A percentile compares a stretch with the other conserved stretches of the same genome.
These are phyloP conservation scores for Heliamphora exappendiculata DNA, from an alignment of 148 eudicot genomes.

Conservation along the genomic window DNA sequence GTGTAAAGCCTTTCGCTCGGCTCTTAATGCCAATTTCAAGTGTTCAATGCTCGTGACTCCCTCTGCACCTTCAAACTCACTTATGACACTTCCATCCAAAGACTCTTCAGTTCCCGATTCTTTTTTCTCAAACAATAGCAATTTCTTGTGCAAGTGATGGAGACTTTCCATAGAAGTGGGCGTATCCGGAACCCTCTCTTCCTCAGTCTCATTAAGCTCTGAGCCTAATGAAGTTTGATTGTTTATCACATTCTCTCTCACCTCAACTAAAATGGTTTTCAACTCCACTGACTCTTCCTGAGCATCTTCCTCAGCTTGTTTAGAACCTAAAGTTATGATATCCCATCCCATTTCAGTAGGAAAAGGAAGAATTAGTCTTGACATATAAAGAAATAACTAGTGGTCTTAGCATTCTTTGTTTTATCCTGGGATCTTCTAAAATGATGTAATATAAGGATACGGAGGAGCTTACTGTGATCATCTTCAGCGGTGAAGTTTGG, in stretches of 20 bases:
- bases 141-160: conserved; percentile 41
- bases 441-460: no score
- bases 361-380: no score
- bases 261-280: conserved; percentile 20
- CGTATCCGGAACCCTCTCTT: conserved; percentile 63
- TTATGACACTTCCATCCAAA: conserved; percentile 51
- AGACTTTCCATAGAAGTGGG: conserved; percentile 53
- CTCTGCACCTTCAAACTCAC: conserved; percentile 52
- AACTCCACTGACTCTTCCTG: conserved; percentile 30
- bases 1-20: conserved; percentile 60
- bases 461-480: conserved; percentile 25
- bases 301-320: conserved; percentile 25
- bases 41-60: conserved; percentile 35
- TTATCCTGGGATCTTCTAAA: no score
- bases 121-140: conserved; percentile 35
- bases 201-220: conserved; percentile 41
- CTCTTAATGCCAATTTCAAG: conserved; percentile 44
- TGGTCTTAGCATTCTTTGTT: no score
- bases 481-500: conserved; percentile 9
- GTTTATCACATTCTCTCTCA: conserved; percentile 16
- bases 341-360: no score
- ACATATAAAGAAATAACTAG: no score
- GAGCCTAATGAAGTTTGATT: conserved; percentile 9
- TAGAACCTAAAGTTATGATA: conserved; percentile 35
- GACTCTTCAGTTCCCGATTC: conserved; percentile 61